Percentiles rank a stretch among this genome's conserved stretches.
These are phyloP conservation scores for Cladosporium sp. DNA, from an alignment of 2,329 filamentous ascomycete genomes.

Conservation along the genomic window DNA sequence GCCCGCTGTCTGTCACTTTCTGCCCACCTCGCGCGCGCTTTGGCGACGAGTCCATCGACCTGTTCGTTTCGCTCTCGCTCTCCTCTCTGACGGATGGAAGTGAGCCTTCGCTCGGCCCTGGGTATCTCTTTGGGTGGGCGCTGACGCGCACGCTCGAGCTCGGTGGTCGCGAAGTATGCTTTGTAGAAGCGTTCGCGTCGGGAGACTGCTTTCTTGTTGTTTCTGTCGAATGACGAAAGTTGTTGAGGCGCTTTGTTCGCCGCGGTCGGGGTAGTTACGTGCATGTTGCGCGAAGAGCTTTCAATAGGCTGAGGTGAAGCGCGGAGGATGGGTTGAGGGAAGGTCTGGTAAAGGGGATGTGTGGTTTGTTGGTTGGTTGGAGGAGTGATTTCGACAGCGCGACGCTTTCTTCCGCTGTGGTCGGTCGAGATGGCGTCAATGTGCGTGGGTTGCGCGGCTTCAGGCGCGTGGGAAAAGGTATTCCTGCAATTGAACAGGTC, in stretches of 20 bases:
- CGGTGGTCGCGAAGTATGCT: neutral
- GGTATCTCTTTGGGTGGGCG: no score
- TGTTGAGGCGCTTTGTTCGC: no score
- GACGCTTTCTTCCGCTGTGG: conserved; percentile 11
- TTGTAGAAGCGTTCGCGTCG: neutral
- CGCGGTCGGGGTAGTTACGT: no score
- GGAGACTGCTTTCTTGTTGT: neutral
- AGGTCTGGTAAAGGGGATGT: no score
- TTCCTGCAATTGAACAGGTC: neutral
- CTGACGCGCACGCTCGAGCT: neutral
- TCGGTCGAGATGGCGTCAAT: conserved; percentile 6
- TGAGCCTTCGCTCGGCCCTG: no score
- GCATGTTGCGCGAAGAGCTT: no score
- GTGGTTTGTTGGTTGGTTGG: no score
- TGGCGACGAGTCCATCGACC: neutral
- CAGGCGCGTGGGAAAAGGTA: neutral
- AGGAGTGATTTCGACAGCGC: conserved; percentile 6
- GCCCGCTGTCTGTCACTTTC: conserved; percentile 2
- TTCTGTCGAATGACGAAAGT: no score
- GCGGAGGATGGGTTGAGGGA: no score
- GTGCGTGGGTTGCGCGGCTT: neutral
- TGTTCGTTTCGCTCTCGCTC: neutral
- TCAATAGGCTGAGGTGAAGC: no score
- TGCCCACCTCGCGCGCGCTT: neutral
- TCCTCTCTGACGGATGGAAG: no score